Evolutionary conservation across 257 asterid species (phyloP), one percentile per base, ranked within the genome.

Genomic region (Dorcoceras hygrometricum): DNA sequence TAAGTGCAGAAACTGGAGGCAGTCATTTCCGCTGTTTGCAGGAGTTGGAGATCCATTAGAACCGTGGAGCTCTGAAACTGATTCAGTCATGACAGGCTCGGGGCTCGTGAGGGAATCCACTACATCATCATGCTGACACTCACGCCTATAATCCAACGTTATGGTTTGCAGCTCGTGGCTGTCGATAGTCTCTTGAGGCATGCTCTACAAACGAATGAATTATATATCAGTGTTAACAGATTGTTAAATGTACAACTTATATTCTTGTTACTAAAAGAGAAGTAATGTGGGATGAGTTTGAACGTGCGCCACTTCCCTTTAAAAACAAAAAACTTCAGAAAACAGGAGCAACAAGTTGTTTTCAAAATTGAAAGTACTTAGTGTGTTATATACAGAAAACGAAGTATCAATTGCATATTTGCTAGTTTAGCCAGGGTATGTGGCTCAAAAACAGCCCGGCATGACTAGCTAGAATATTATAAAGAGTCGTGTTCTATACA

Each of bases 141-240:
- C 95, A 34, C 88, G 92, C 62, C 84, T 82, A 63, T 76, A 87
- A 66, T 87, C 95, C 71, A 87, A 64, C 7, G 88, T 87, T n/a
- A 87, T 82, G 3, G 78, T 76, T 70, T 80, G 79, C 62, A 85
- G 83, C 74, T 87, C 95, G 64, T 83, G 81, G 16, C 78, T 74
- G 24, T 81, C 65, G 25, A 83, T 80, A 66, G 77, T 82, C 73
- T 85, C 89, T 73, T 65, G 81, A 68, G 92, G 92, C 68, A 87
- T 68, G 54, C 95, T 85, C 95, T 87, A 86, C 58, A 70, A 8
- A 48, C 4, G 70, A 29, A 72, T 25, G 22, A 61, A 59, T 31
- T 4, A 7, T 62, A 19, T 27, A 36, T 72, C n/a, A 66, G 72
- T 27, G 56, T 10, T 4, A 20, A 20, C 10, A 4, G 6, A n/a